These are phyloP conservation scores for Cercophora scortea DNA, from an alignment of 495 filamentous ascomycete genomes.

Conservation along the genomic window DNA sequence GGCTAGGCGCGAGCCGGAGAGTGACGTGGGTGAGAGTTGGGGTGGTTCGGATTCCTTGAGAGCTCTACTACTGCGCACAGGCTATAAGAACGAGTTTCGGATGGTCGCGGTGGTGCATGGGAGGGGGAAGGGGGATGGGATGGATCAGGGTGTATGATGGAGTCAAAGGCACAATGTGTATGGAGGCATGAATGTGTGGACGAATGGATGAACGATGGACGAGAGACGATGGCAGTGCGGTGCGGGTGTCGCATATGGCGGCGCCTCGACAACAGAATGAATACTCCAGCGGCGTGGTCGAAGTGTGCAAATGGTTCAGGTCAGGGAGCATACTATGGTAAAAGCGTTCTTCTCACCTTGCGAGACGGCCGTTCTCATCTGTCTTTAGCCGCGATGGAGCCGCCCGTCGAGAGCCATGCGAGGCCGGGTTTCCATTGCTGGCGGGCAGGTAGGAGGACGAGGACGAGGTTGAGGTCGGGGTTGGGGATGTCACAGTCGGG, in stretches of 20 bases:
- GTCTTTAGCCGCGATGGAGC: conserved; percentile 52
- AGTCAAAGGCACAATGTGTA: too few relatives aligned
- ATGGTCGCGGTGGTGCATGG: too few relatives aligned
- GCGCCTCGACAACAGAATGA: neutral
- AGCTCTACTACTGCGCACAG: conserved; percentile 7
- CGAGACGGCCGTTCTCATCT: conserved; percentile 35
- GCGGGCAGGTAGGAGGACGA: conserved; percentile 13
- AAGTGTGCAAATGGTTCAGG: too few relatives aligned
- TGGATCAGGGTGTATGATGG: neutral
- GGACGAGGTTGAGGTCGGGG: conserved; percentile 37
- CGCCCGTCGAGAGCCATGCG: conserved; percentile 32
- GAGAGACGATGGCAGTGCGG: neutral
- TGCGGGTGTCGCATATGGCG: too few relatives aligned
- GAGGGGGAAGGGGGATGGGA: neutral
- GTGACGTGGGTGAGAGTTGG: conserved; percentile 43
- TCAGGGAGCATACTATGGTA: neutral
- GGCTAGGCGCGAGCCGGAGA: conserved; percentile 31
- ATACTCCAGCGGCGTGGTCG: too few relatives aligned
- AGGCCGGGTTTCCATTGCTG: conserved; percentile 2
- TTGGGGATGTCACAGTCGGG: conserved; percentile 27
- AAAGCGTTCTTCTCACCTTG: conserved; percentile 25
- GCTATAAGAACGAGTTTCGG: too few relatives aligned
- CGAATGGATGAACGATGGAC: neutral
- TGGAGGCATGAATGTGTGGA: neutral
- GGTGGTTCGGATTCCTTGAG: conserved; percentile 35